Evolutionary conservation across 2,329 filamentous ascomycete genomes (phyloP), one percentile per base, ranked within the genome.

Genomic region (Colletotrichum sansevieriae): DNA sequence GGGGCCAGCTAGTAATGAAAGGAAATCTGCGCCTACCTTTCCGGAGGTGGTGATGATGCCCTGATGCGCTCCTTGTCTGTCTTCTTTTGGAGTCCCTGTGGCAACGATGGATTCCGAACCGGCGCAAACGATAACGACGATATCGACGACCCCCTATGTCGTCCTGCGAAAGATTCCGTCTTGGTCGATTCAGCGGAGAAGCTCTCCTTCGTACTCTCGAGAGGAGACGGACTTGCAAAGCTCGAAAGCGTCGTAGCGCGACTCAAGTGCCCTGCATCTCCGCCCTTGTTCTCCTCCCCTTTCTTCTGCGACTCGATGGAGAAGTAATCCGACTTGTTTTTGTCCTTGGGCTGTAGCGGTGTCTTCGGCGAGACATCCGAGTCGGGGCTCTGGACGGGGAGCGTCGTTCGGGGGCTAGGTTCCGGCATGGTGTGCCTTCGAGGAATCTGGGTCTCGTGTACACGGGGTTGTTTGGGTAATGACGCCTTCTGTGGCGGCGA

Each of bases 51-150:
- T 29, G 85, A 87, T 43, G 80, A 83, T 25, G 77, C 81, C 63
- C 83, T 76, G 54, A 83, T 82, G 25, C 83, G 80, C 58, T 71
- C 76, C 39, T 79, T 81, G 58, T 79, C 78, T 52, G 83, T 83
- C 62, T 79, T 80, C 67, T 83, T 82, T 67, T 84, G 83, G 3
- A 75, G 71, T 29, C 84, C 85, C 69, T 86, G 85, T 4, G 85
- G 84, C 18, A 87, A 76, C 20, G 78, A 77, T 4, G 82, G 82
- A 70, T 85, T 80, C 1, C 74, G 75, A 33, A 80, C 80, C n/a
- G 77, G 75, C 3, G 80, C 81, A 72, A 87, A 87, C 9, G 79
- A 80, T 60, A 87, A 80, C 13, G 83, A 86, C 35, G 83, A 82
- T 37, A 80, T 75, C 2, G 85, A 87, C 12, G 79, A 79, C 71